Evolutionary conservation across 805 yeast species (phyloP), one percentile per base, ranked within the genome.

Genomic region (Candida pini): DNA sequence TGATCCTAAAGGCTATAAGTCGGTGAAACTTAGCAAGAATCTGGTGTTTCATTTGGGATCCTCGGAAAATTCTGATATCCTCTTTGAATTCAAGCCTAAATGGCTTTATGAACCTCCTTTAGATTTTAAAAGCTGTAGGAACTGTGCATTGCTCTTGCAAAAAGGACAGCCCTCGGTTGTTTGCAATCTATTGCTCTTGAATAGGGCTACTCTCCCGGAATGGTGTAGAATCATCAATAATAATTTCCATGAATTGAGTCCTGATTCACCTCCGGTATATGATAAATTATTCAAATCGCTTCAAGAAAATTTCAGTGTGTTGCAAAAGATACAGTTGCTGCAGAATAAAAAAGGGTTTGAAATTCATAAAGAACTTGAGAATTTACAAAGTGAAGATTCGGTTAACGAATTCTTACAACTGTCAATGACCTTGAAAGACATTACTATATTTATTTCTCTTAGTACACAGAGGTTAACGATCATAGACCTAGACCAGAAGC

Each of bases 341-440:
- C 76, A 73, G 15, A 42, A 62, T 17, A 48, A 45, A 15, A 38
- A 49, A 14, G 50, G 59, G 18, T 53, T 60, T 25, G 35, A 53
- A 30, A 54, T 51, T 9, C 68, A 63, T 40, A 25, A 35, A 6
- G 29, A n/a, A 12, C 40, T 70, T n/a, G 26, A 32, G 5, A 41
- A 49, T 14, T 52, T 67, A 9, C 33, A 45, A 5, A 54, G 54
- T 15, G 65, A 56, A 19, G 41, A 52, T 2, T 73, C 68, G 40
- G 76, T 69, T 8, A 62, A 62, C 38, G 62, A 62, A 1, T 59
- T 56, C 20, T 45, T 73, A 18, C 56, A 64, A 6, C 48, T 63
- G 15, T 62, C 66, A 2, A 74, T 74, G 79, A 69, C 79, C 0
- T 44, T 74, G 32, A 58, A 75, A 40, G 80, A 74, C 45, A 70